Evolutionary conservation across 306 rosid species (phyloP).

Genomic region (Vicia villosa): DNA sequence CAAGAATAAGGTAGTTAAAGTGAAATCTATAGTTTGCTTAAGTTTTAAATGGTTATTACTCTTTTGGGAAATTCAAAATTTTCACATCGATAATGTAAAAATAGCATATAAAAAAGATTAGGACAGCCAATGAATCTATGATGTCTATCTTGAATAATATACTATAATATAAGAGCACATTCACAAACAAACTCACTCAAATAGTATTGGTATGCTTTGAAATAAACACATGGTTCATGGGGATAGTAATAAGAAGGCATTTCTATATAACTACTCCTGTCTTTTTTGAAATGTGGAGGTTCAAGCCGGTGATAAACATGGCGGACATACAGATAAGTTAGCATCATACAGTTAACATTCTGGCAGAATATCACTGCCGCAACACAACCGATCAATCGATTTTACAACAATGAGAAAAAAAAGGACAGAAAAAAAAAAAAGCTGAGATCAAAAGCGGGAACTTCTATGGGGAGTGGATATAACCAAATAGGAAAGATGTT

Average conservation of each 20-base stretch:
- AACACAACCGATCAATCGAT: background rate
- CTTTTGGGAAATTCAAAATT: background rate
- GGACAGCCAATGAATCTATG: background rate
- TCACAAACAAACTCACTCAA: background rate
- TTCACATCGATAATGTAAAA: background rate
- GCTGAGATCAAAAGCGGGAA: conserved; percentile 11
- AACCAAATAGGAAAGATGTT: background rate
- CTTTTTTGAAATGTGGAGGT: conserved; percentile 2
- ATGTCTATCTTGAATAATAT: background rate
- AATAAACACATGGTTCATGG: background rate
- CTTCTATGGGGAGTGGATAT: conserved; percentile 15
- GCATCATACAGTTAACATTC: conserved; percentile 16
- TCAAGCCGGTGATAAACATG: conserved; percentile 22
- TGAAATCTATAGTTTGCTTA: background rate
- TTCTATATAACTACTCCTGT: conserved; percentile 1
- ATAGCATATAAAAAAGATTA: background rate
- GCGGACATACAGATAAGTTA: conserved; percentile 22
- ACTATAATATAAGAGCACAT: background rate
- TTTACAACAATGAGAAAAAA: conserved; percentile 11
- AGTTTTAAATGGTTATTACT: background rate
- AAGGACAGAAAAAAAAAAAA: background rate
- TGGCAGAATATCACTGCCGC: conserved; percentile 22
- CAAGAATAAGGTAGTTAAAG: background rate
- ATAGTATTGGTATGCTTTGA: background rate
- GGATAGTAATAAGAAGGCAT: background rate